These are phyloP conservation scores for Pseudogymnoascus sp. DNA, from an alignment of 2,329 filamentous ascomycete genomes.

Conservation along the genomic window DNA sequence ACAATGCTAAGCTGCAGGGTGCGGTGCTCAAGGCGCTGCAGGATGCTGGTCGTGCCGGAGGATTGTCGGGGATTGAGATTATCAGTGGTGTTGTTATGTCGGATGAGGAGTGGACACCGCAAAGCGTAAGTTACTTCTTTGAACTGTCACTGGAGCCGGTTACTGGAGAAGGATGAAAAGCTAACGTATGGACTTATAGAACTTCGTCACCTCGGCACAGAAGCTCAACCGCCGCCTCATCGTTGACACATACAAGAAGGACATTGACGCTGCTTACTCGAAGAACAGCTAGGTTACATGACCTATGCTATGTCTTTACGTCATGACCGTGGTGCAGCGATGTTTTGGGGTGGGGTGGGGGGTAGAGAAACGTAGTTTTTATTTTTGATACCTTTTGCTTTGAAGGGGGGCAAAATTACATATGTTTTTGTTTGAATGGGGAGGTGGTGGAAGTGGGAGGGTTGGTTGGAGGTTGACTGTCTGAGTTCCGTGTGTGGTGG, in stretches of 20 bases:
- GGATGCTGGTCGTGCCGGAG: constrained; percentile 52
- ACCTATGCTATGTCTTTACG: neutral
- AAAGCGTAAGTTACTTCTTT: constrained; percentile 56
- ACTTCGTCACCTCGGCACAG: constrained; percentile 59
- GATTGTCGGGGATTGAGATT: constrained; percentile 61
- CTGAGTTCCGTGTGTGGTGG: neutral
- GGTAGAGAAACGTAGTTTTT: neutral
- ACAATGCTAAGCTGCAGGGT: constrained; percentile 52
- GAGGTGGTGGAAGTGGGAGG: neutral
- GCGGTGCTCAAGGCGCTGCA: constrained; percentile 61
- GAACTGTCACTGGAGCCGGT: constrained; percentile 30
- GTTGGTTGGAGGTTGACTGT: neutral
- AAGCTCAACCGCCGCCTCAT: constrained; percentile 66
- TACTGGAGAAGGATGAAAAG: constrained; percentile 14
- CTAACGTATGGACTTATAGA: constrained; percentile 35
- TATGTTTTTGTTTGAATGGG: neutral
- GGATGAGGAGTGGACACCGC: constrained; percentile 82
- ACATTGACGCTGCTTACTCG: constrained; percentile 51
- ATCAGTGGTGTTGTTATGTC: constrained; percentile 67
- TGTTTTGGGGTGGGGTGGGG: neutral
- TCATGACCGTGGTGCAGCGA: neutral
- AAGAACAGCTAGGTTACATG: constrained; percentile 1
- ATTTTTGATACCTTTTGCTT: constrained; percentile 3
- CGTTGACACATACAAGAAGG: constrained; percentile 49
- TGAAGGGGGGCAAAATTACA: neutral